phyloP scores from a whole-genome alignment of 805 yeast genomes.

The Candida pseudofarinosa region DNA sequence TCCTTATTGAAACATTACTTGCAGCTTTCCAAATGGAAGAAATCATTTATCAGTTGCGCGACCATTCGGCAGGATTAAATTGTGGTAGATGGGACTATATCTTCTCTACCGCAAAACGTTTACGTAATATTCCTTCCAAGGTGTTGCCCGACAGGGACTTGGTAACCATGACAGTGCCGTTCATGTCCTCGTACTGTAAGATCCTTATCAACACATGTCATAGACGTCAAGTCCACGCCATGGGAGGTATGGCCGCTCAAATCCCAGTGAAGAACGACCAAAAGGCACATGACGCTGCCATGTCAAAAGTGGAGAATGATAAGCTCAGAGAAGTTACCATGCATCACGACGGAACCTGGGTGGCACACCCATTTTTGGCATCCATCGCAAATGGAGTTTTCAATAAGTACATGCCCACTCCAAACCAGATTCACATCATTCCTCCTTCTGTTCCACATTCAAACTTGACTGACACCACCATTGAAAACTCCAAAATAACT shows the following conservation, averaged over 20 bases:
- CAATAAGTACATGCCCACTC: slow-evolving; percentile 18
- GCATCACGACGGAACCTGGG: slow-evolving; percentile 22
- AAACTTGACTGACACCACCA: slow-evolving; percentile 13
- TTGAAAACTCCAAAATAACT: slow-evolving; percentile 12
- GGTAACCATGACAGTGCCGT: slow-evolving; percentile 19
- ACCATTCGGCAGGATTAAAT: slow-evolving; percentile 17
- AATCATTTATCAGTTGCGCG: slow-evolving; percentile 17
- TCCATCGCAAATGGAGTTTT: slow-evolving; percentile 16
- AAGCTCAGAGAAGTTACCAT: slow-evolving; percentile 19
- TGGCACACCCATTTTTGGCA: slow-evolving; percentile 19
- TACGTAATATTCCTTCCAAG: slow-evolving; percentile 14
- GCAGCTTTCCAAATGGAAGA: slow-evolving; percentile 23
- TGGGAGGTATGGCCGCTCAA: slow-evolving; percentile 25
- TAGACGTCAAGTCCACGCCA: slow-evolving; percentile 20
- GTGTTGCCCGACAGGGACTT: slow-evolving; percentile 17
- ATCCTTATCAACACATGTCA: slow-evolving; percentile 17
- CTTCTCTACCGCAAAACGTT: slow-evolving; percentile 16
- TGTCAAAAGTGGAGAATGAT: slow-evolving; percentile 15
- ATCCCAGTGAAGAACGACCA: slow-evolving; percentile 18
- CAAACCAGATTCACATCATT: slow-evolving; percentile 16
- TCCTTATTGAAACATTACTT: slow-evolving; percentile 18
- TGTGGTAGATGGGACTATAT: slow-evolving; percentile 24
- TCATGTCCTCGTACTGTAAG: slow-evolving; percentile 17
- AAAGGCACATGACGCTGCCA: slow-evolving; percentile 13
- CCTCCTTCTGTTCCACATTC: slow-evolving; percentile 11